Evolutionary conservation across 208 protist species (phyloP).

Genomic region (Acanthamoeba royreba): DNA sequence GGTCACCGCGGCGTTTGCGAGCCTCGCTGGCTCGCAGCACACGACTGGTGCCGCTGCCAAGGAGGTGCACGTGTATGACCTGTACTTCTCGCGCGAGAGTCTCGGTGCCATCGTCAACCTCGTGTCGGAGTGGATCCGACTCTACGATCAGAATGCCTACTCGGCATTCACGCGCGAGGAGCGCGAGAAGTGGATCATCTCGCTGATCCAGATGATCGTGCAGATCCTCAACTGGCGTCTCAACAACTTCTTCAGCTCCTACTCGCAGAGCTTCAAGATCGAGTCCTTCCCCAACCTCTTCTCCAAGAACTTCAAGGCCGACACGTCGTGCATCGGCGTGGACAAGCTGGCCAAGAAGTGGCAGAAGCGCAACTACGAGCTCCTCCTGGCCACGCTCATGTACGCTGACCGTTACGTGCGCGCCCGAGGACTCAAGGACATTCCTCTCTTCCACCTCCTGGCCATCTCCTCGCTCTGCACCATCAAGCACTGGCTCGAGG

Average conservation of each 20-base stretch:
- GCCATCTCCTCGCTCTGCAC: not conserved
- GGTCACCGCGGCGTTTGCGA: not conserved
- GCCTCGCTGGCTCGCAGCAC: no score
- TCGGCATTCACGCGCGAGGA: not conserved
- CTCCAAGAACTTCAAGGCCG: slow-evolving; percentile 27
- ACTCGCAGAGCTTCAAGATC: slow-evolving; percentile 21
- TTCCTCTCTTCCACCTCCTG: slow-evolving; percentile 18
- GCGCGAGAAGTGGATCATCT: slow-evolving; percentile 26
- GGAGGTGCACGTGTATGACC: not conserved
- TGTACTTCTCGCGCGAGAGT: slow-evolving; percentile 3
- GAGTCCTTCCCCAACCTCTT: slow-evolving; percentile 7
- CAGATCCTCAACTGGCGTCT: slow-evolving; percentile 28
- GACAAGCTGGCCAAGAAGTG: slow-evolving; percentile 36
- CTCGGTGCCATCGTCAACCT: not conserved
- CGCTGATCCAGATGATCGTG: slow-evolving; percentile 24
- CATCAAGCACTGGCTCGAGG: slow-evolving; percentile 30
- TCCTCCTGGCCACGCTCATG: not conserved
- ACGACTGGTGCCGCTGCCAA: not conserved
- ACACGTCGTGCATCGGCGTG: not conserved
- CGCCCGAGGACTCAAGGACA: not conserved
- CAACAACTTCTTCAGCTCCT: slow-evolving; percentile 37
- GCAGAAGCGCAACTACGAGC: slow-evolving; percentile 37
- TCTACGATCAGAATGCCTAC: not conserved
- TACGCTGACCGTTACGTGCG: slow-evolving; percentile 24
- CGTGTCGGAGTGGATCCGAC: not conserved